These are phyloP conservation scores for Russula brevipes DNA, from an alignment of 768 basidiomycete genomes.

Conservation along the genomic window DNA sequence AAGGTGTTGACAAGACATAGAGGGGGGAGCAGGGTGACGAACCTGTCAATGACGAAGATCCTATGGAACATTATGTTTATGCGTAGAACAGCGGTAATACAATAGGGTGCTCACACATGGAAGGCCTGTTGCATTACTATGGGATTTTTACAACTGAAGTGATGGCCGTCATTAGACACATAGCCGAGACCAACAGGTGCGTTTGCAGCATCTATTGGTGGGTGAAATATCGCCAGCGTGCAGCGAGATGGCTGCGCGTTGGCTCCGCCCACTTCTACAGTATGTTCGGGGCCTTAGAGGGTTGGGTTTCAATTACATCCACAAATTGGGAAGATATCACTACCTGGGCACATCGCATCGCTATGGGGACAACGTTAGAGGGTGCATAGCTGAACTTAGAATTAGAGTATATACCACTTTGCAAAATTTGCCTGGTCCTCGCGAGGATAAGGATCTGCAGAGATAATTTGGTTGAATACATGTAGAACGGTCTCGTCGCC, in stretches of 20 bases:
- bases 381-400: not conserved
- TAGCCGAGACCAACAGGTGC: slow-evolving; percentile 39
- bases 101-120: slow-evolving; percentile 46
- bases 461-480: not conserved
- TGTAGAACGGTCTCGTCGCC: not conserved
- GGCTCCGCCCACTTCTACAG: slow-evolving; percentile 26
- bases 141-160: slow-evolving; percentile 51
- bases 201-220: slow-evolving; percentile 31
- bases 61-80: slow-evolving; percentile 19
- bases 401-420: slow-evolving; percentile 41
- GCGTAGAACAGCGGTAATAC: not conserved
- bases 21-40: slow-evolving; percentile 35
- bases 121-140: slow-evolving; percentile 49
- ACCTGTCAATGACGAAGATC: slow-evolving; percentile 53
- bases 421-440: slow-evolving; percentile 51
- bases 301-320: not conserved
- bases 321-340: no score
- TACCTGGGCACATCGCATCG: slow-evolving; percentile 50
- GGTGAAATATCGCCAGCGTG: slow-evolving; percentile 49
- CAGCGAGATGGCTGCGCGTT: slow-evolving; percentile 49
- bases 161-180: slow-evolving; percentile 53
- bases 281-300: slow-evolving; percentile 47
- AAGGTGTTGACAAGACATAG: slow-evolving; percentile 21
- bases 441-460: slow-evolving; percentile 51
- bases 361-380: slow-evolving; percentile 28